Conservation (phyloP, 2,329 filamentous ascomycete species). For the Xylaria sp. region DNA sequence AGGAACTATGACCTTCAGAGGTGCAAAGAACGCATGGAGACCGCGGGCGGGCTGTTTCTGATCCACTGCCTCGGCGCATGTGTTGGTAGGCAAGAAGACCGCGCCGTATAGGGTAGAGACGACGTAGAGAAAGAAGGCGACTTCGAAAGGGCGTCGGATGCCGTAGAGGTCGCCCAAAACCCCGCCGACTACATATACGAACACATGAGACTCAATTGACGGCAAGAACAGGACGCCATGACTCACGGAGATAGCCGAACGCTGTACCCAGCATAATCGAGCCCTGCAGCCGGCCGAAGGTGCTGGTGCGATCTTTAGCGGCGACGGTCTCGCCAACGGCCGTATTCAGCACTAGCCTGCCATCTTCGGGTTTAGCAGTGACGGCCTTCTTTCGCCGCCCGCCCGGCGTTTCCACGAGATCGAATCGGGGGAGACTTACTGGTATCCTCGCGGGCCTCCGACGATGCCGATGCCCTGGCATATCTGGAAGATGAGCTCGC, state of each 20-base stretch:
- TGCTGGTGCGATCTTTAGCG: constrained; percentile 68
- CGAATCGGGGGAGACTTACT: constrained; percentile 49
- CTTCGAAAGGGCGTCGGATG: constrained; percentile 72
- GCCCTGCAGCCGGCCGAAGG: constrained; percentile 72
- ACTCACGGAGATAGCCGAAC: constrained; percentile 68
- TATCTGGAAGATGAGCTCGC: constrained; percentile 75
- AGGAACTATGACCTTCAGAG: constrained; percentile 70
- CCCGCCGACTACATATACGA: constrained; percentile 62
- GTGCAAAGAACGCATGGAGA: constrained; percentile 69
- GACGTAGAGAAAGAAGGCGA: constrained; percentile 68
- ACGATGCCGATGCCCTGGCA: constrained; percentile 75
- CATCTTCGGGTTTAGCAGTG: not conserved
- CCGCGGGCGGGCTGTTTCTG: constrained; percentile 50
- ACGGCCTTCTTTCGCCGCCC: not conserved
- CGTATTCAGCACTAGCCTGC: constrained; percentile 70
- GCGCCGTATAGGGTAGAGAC: constrained; percentile 56
- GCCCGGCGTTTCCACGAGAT: too few species aligned
- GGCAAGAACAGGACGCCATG: not conserved
- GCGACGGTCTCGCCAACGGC: constrained; percentile 73
- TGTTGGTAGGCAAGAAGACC: constrained; percentile 55
- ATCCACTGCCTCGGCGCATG: constrained; percentile 28
- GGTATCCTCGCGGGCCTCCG: constrained; percentile 75
- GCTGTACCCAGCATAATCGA: constrained; percentile 74
- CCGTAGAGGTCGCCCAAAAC: constrained; percentile 71
- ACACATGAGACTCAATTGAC: not conserved